phyloP scores from a whole-genome alignment of 2,329 filamentous ascomycete genomes.

The Fusarium mundagurra region DNA sequence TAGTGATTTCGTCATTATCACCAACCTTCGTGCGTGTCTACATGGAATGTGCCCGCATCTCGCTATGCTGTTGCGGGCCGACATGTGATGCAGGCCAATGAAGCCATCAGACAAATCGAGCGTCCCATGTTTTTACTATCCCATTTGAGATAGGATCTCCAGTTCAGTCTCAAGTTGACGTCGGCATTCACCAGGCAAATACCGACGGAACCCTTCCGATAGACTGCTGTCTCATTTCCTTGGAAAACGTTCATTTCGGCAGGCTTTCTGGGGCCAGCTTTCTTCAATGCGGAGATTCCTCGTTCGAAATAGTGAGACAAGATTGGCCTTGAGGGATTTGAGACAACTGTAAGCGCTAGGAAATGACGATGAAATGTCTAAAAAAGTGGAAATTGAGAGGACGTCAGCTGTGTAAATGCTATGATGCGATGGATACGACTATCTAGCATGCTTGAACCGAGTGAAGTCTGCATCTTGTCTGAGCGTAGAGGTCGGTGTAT shows the following conservation, averaged over 20 bases:
- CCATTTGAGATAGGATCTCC: background rate
- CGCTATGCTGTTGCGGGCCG: background rate
- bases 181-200: background rate
- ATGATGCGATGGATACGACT: too few relatives aligned
- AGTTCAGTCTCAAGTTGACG: background rate
- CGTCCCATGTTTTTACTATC: background rate
- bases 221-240: background rate
- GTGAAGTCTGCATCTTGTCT: too few relatives aligned
- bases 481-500: background rate
- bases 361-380: background rate
- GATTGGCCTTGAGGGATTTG: background rate
- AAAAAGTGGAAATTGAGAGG: background rate
- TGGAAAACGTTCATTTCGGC: background rate
- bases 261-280: background rate
- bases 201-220: background rate
- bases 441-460: background rate
- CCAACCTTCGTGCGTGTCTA: background rate
- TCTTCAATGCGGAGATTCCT: background rate
- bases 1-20: background rate
- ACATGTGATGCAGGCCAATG: background rate
- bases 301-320: background rate
- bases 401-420: background rate
- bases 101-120: background rate
- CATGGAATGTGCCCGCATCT: background rate
- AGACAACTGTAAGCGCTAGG: background rate